Conservation (phyloP, 2,329 filamentous ascomycete species). For the Chaetomium olivaceum region DNA sequence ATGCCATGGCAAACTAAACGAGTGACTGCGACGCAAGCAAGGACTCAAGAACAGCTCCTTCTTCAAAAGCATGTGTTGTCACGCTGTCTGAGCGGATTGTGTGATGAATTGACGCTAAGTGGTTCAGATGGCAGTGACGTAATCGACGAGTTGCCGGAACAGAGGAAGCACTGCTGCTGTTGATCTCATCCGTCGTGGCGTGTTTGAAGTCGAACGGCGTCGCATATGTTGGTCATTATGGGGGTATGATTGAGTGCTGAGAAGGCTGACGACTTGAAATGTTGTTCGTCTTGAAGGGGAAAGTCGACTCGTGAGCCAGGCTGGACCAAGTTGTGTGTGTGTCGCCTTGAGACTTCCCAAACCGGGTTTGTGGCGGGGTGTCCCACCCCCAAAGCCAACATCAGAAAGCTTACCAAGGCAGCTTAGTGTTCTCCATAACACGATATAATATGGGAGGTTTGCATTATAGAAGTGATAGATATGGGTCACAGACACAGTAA, state of each 20-base stretch:
- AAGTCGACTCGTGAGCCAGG: neutral
- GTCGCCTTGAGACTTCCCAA: neutral
- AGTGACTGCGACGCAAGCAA: neutral
- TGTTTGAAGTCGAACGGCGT: neutral
- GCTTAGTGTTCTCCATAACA: neutral
- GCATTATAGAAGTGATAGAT: neutral
- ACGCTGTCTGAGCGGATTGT: too few species aligned
- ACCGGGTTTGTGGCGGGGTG: neutral
- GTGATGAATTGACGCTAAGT: neutral
- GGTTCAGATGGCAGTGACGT: conserved; percentile 1
- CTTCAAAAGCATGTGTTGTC: neutral
- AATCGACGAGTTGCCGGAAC: neutral
- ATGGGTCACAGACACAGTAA: neutral
- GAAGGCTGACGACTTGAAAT: neutral
- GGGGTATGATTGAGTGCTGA: neutral
- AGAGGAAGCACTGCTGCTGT: neutral
- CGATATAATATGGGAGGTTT: neutral
- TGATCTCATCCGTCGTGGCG: neutral
- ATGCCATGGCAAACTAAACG: neutral
- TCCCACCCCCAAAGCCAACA: neutral
- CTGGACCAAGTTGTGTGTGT: too few species aligned
- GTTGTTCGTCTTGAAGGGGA: neutral
- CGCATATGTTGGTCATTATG: neutral
- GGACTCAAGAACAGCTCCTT: neutral
- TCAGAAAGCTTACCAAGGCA: neutral